phyloP scores from a whole-genome alignment of 352 stramenopile species.

The Peronospora belbahrii region DNA sequence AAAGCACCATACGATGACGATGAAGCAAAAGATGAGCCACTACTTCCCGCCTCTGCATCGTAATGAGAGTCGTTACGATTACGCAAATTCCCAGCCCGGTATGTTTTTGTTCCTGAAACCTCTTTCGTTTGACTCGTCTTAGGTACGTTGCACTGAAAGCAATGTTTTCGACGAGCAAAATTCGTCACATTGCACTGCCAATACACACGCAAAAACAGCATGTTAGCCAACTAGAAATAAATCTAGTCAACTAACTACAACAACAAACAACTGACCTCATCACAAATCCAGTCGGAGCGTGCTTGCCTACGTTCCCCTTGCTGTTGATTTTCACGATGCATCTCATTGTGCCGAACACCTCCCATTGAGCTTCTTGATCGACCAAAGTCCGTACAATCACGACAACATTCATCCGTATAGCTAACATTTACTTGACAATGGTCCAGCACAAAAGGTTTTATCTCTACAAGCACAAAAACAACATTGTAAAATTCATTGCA shows the following conservation, averaged over 20 bases:
- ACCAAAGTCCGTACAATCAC: slow-evolving; percentile 7
- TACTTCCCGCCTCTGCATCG: not conserved
- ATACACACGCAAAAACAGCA: not conserved
- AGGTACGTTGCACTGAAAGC: slow-evolving; percentile 62
- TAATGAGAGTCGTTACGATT: slow-evolving; percentile 1
- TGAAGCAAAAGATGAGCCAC: not conserved
- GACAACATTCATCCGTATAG: slow-evolving; percentile 39
- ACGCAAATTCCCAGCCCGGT: slow-evolving; percentile 3
- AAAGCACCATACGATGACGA: not conserved
- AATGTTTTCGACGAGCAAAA: slow-evolving; percentile 50
- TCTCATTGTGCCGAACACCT: slow-evolving; percentile 1
- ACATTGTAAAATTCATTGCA: not conserved
- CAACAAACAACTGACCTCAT: slow-evolving; percentile 28
- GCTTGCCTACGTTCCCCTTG: slow-evolving; percentile 18
- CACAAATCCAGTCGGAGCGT: slow-evolving; percentile 65
- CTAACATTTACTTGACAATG: slow-evolving; percentile 35
- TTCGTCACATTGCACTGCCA: slow-evolving; percentile 66
- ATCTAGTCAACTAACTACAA: not conserved
- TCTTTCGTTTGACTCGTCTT: slow-evolving; percentile 33
- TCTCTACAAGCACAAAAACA: slow-evolving; percentile 25
- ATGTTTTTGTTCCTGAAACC: slow-evolving; percentile 18
- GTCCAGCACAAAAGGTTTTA: slow-evolving; percentile 46
- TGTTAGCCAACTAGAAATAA: not conserved
- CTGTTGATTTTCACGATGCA: slow-evolving; percentile 7
- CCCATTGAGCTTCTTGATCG: slow-evolving; percentile 6